Evolutionary conservation across 306 rosid genomes (phyloP).

Genomic region (Prunus davidiana): DNA sequence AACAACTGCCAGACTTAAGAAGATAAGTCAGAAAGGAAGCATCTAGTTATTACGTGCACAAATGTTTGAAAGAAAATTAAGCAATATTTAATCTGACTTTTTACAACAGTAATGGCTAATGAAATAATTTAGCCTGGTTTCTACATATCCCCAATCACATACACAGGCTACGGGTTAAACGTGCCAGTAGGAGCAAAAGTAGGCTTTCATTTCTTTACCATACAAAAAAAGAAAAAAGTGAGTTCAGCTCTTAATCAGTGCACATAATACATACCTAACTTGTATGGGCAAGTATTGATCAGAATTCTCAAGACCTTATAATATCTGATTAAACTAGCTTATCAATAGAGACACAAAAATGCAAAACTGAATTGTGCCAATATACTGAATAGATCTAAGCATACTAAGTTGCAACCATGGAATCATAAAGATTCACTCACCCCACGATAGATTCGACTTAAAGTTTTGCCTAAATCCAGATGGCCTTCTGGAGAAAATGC

Average conservation of each 20-base stretch:
- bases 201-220: not conserved
- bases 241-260: not conserved
- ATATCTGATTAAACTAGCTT: slow-evolving; percentile 4
- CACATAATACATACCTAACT: not conserved
- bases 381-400: not conserved
- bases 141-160: not conserved
- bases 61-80: not conserved
- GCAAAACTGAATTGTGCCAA: slow-evolving; percentile 14
- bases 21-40: not conserved
- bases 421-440: slow-evolving; percentile 47
- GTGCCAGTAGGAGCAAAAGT: not conserved
- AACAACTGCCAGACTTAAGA: not conserved
- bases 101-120: not conserved
- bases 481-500: slow-evolving; percentile 80
- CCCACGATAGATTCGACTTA: slow-evolving; percentile 84
- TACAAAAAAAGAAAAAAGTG: not conserved
- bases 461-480: slow-evolving; percentile 81
- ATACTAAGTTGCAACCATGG: slow-evolving; percentile 23
- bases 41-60: not conserved
- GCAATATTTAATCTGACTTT: not conserved
- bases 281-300: not conserved
- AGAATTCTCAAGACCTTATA: slow-evolving; percentile 17
- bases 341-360: slow-evolving; percentile 1
- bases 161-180: not conserved
- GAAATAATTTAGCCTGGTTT: not conserved